phyloP scores from a whole-genome alignment of 768 basidiomycete genomes.

The Botryobasidium botryosum region DNA sequence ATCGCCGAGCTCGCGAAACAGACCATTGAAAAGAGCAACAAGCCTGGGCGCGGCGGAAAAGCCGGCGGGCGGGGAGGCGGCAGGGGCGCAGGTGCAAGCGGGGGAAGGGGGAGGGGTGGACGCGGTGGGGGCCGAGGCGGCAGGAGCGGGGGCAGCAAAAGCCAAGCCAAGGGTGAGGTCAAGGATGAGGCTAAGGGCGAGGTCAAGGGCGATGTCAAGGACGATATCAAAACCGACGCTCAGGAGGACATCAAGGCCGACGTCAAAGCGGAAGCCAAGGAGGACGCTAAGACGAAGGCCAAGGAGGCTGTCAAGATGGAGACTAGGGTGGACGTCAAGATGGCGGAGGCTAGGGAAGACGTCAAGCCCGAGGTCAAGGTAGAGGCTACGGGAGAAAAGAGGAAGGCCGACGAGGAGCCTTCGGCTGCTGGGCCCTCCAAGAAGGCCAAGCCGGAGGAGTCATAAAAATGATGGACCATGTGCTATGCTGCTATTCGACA shows the following conservation, averaged over 20 bases:
- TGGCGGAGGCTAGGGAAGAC: too few species aligned
- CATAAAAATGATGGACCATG: too few species aligned
- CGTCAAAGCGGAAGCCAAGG: not conserved
- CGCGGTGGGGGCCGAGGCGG: constrained; percentile 4
- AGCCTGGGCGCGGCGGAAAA: constrained; percentile 10
- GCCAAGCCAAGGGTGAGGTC: too few species aligned
- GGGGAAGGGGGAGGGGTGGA: constrained; percentile 7
- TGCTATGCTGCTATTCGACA: too few species aligned
- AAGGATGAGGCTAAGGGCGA: not conserved
- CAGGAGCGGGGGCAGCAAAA: too few species aligned
- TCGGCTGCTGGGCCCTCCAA: constrained; percentile 5
- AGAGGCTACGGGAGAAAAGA: not conserved
- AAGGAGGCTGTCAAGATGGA: not conserved
- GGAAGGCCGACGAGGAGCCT: not conserved
- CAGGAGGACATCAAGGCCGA: not conserved
- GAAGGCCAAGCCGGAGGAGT: constrained; percentile 10
- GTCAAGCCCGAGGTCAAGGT: constrained; percentile 1
- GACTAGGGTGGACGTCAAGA: constrained; percentile 8
- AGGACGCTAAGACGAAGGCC: too few species aligned
- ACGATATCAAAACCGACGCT: not conserved
- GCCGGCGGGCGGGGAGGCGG: constrained; percentile 11
- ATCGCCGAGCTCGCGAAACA: constrained; percentile 14
- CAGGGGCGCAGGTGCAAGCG: too few species aligned
- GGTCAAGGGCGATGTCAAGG: not conserved
- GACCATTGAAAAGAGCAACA: constrained; percentile 9